phyloP scores from a whole-genome alignment of 176 grass and related monocot genomes.

The Juncus effusus region DNA sequence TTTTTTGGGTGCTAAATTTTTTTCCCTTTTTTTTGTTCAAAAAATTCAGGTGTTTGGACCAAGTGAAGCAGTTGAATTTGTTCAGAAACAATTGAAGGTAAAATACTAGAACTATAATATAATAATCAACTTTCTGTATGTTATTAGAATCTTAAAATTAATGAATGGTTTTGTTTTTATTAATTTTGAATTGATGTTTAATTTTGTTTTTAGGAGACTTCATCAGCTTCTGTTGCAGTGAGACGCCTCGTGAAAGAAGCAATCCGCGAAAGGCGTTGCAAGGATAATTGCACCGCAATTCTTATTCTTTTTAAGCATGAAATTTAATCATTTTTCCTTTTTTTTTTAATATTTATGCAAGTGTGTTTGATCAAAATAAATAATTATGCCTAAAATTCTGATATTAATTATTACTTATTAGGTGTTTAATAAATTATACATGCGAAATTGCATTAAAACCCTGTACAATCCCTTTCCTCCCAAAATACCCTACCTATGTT shows the following conservation, averaged over 20 bases:
- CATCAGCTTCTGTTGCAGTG: conserved; percentile 52
- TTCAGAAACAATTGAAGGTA: conserved; percentile 83
- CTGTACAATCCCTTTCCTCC: too few relatives aligned
- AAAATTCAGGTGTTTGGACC: conserved; percentile 76
- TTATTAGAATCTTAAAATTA: neutral
- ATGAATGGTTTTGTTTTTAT: conserved; percentile 3
- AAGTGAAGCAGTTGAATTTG: conserved; percentile 89
- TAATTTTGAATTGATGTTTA: neutral
- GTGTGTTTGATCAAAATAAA: neutral
- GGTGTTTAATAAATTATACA: too few relatives aligned
- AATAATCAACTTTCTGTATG: neutral
- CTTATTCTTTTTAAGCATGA: conserved; percentile 63
- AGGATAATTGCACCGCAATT: conserved; percentile 90
- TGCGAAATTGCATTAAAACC: too few relatives aligned
- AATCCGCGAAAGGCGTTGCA: conserved; percentile 79
- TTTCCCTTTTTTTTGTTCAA: neutral
- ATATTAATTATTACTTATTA: too few relatives aligned
- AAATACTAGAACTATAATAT: neutral
- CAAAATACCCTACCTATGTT: too few relatives aligned
- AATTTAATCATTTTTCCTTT: neutral
- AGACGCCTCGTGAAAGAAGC: conserved; percentile 80
- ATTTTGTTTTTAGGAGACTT: conserved; percentile 52
- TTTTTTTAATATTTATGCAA: neutral
- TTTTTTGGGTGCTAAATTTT: neutral
- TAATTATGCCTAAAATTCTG: too few relatives aligned